Evolutionary conservation across 768 basidiomycete species (phyloP), one percentile per base, ranked within the genome.

Genomic region (Candolleomyces aberdarensis): DNA sequence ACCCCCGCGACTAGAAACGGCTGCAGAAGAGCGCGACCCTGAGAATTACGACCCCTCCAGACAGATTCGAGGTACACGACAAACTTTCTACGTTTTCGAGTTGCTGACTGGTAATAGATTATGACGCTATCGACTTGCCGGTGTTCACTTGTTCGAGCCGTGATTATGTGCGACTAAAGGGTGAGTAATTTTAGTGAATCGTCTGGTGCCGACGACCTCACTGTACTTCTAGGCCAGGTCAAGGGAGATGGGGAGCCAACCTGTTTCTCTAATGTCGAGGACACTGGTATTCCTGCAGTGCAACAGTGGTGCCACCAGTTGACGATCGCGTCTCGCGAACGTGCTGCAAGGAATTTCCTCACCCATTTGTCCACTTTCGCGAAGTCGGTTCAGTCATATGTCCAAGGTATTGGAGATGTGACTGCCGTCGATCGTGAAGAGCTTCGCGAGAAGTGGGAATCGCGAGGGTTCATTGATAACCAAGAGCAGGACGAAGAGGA

Each of bases 71-170:
- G 76, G 84, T 85, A 66, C 3, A 26, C 26, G 26, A 26, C 1
- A 22, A 75, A 64, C 46, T 36, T 31, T 20, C 26, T 15, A 39
- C 48, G 44, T 47, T 26, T 47, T 26, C 13, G 54, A 3, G 31
- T 19, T 52, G 13, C 56, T 29, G 47, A 50, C 31, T 15, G 39
- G 10, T 26, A n/a, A 8, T 32, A 86, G 86, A 87, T 66, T 87
- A 87, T 63, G 77, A 79, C 31, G 77, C 75, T 1, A 86, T 87
- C 57, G 76, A 86, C 61, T 78, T 88, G 4, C 86, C 86, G 2
- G 84, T 85, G 11, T 87, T 87, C 69, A 85, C 84, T 17, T 80
- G 78, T 59, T 87, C 85, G 0, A 79, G 83, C 44, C 78, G 85
- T 17, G 85, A 88, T 67, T 87, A 88, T 63, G 77, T 85, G 17